Conservation (phyloP, 108 stramenopile genomes). For the Stephanodiscus triporus region DNA sequence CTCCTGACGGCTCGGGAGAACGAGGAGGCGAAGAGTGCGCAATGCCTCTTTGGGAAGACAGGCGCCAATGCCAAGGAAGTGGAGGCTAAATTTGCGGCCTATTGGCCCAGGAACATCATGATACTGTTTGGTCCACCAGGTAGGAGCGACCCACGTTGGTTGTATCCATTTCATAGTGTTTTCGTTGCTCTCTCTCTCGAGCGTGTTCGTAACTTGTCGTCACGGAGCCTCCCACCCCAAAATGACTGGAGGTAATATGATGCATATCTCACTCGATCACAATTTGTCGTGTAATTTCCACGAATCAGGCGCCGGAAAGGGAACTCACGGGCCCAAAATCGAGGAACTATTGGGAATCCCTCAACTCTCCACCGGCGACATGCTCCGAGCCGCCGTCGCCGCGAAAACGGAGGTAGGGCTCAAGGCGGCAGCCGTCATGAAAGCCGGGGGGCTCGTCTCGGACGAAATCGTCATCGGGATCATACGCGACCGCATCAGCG, state of each 20-base stretch:
- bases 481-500: conserved; percentile 92
- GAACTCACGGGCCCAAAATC: conserved; percentile 91
- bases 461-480: conserved; percentile 98
- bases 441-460: conserved; percentile 93
- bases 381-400: conserved; percentile 98
- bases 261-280: neutral
- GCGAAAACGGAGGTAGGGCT: conserved; percentile 94
- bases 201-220: conserved; percentile 1
- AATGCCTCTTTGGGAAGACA: conserved; percentile 22
- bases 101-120: conserved; percentile 94
- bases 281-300: neutral
- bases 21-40: conserved; percentile 11
- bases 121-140: conserved; percentile 58
- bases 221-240: neutral
- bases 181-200: neutral
- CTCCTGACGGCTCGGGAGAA: conserved; percentile 17
- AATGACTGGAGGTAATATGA: neutral
- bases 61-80: conserved; percentile 49
- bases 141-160: neutral
- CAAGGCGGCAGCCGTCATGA: conserved; percentile 98
- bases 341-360: conserved; percentile 84
- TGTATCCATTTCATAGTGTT: neutral
- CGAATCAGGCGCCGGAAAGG: conserved; percentile 72
- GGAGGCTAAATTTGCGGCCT: conserved; percentile 84
- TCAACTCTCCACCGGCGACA: conserved; percentile 96